Percentiles rank a stretch among this genome's conserved stretches.
phyloP scores from a whole-genome alignment of 345 rosid genomes.

The Brassica carinata region DNA sequence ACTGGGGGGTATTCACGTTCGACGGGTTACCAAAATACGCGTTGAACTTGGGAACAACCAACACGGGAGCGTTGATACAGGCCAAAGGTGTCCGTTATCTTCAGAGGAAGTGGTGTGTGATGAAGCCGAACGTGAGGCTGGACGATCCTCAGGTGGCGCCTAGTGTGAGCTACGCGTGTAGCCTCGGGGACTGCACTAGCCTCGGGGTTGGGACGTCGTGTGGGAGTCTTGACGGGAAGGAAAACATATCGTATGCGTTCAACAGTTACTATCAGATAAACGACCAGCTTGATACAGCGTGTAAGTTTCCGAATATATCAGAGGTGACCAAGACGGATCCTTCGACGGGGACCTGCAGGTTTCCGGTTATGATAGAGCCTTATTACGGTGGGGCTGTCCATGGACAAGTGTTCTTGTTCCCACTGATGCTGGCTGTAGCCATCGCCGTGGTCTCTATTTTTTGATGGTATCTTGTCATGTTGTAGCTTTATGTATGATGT shows the following conservation, averaged over 20 bases:
- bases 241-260: constrained; percentile 84
- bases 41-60: constrained; percentile 82
- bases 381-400: constrained; percentile 56
- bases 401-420: constrained; percentile 10
- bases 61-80: constrained; percentile 56
- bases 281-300: constrained; percentile 73
- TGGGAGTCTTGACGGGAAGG: constrained; percentile 51
- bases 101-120: constrained; percentile 75
- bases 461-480: constrained; percentile 28
- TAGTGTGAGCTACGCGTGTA: constrained; percentile 81
- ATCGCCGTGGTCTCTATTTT: constrained; percentile 17
- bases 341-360: constrained; percentile 57
- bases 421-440: constrained; percentile 21
- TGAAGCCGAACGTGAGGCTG: constrained; percentile 63
- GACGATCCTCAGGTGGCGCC: constrained; percentile 68
- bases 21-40: constrained; percentile 74
- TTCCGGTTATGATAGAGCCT: constrained; percentile 70
- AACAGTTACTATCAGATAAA: constrained; percentile 86
- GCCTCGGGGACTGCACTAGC: constrained; percentile 74
- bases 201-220: constrained; percentile 94
- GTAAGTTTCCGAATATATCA: constrained; percentile 74
- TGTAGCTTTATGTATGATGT: constrained; percentile 34
- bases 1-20: constrained; percentile 82
- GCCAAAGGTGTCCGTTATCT: constrained; percentile 59
- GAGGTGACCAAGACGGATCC: constrained; percentile 65